Evolutionary conservation across 768 basidiomycete genomes (phyloP).

Genomic region (Mrakia blollopis): DNA sequence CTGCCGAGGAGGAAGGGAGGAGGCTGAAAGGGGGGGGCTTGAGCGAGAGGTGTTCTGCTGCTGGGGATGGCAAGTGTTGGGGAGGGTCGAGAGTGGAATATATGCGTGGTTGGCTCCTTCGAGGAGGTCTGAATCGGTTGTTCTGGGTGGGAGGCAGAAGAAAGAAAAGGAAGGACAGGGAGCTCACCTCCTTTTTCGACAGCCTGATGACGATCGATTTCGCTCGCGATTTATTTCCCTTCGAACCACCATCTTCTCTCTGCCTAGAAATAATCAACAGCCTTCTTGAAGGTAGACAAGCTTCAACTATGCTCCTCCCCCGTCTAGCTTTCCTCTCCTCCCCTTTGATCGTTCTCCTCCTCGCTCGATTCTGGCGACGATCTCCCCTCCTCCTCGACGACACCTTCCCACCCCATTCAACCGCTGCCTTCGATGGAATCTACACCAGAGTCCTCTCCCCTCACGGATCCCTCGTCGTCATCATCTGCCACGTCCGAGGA

Average conservation of each 20-base stretch:
- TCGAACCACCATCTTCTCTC: too few species aligned
- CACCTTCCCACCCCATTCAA: neutral
- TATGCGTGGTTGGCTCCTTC: too few species aligned
- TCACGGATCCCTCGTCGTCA: constrained; percentile 14
- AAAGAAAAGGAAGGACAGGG: too few species aligned
- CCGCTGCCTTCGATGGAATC: constrained; percentile 7
- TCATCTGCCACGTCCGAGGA: constrained; percentile 14
- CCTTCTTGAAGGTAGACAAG: too few species aligned
- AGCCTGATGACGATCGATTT: too few species aligned
- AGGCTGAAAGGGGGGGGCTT: neutral
- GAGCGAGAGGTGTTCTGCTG: neutral
- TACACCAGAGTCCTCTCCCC: constrained; percentile 10
- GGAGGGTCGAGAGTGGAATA: neutral
- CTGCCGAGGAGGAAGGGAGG: neutral
- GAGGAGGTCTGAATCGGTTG: neutral
- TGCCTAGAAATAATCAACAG: too few species aligned
- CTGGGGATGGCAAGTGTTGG: neutral
- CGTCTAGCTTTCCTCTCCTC: neutral
- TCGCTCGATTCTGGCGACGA: neutral
- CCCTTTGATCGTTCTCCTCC: neutral
- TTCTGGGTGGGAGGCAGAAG: too few species aligned
- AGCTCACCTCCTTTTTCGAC: too few species aligned
- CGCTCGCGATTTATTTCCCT: too few species aligned
- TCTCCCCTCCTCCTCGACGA: neutral
- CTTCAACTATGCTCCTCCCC: neutral